Evolutionary conservation across 1,284 basidiomycete species (phyloP), one percentile per base, ranked within the genome.

Genomic region (Waitea zeae): DNA sequence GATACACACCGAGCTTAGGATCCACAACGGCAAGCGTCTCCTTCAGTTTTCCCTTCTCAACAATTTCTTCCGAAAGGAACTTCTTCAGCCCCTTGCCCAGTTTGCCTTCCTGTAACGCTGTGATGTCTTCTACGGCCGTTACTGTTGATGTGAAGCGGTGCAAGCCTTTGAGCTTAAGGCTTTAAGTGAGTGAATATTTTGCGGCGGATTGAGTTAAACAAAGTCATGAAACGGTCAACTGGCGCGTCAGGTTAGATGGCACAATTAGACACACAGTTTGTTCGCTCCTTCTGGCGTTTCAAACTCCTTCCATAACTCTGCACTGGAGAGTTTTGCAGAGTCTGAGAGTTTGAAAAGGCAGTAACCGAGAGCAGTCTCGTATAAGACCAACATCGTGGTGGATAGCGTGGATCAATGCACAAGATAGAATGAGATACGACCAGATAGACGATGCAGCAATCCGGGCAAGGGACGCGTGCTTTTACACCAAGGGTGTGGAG

Each of bases 131-230:
- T 6, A 98, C 93, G n/a, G 95, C 93, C 15, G 81, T 79, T 18
- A 88, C 95, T 7, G 93, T 97, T 32, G 89, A 93, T 24, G 83
- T 83, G 59, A 98, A 98, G 37, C 89, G 83, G 61, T 98, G 93
- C 38, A 98, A 68, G 29, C 89, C 87, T 54, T 93, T 88, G 39
- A 98, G 64, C 61, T 96, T 95, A 42, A 96, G 62, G 34, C 90
- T 93, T 41, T 33, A 17, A 18, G 36, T 7, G 17, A 37, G 36
- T 33, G 13, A n/a, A 36, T 14, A 12, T n/a, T 34, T 18, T 30
- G 27, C 30, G 30, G 20, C 33, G 12, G n/a, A 18, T 35, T 30
- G 30, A 35, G 35, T 36, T 36, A 20, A 35, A 28, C n/a, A 13
- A 26, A 36, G 17, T 17, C 36, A 18, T 38, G n/a, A n/a, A n/a